Conservation (phyloP, 2,329 filamentous ascomycete species). For the Alternaria sp. region DNA sequence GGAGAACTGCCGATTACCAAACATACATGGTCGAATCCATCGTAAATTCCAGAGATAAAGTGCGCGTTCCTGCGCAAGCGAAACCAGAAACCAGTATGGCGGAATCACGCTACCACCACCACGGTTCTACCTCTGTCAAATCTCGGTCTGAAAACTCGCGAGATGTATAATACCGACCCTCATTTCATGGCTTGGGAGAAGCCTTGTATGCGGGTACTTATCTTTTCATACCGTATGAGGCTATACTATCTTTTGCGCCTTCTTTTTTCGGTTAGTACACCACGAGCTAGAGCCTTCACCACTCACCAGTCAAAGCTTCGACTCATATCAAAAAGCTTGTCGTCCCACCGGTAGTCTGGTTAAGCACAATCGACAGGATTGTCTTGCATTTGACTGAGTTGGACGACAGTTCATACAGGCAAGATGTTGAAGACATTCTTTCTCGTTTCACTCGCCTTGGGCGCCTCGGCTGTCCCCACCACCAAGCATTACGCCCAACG, state of each 20-base stretch:
- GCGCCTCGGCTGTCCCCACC: slow-evolving; percentile 9
- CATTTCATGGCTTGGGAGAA: background rate
- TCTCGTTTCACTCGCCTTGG: slow-evolving; percentile 4
- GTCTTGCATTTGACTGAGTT: background rate
- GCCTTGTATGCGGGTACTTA: background rate
- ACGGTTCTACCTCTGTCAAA: background rate
- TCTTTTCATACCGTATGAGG: background rate
- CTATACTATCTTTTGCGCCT: slow-evolving; percentile 1
- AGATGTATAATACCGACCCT: background rate
- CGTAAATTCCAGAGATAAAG: background rate
- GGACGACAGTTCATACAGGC: background rate
- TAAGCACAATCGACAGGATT: background rate
- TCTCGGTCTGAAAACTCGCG: background rate
- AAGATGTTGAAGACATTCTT: slow-evolving; percentile 11
- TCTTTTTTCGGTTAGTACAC: slow-evolving; percentile 7
- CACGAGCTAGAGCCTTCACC: slow-evolving; percentile 1
- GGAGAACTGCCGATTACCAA: background rate
- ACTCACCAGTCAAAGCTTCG: slow-evolving; percentile 6
- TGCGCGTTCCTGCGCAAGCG: background rate
- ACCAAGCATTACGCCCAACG: background rate
- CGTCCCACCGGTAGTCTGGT: background rate
- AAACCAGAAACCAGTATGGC: slow-evolving; percentile 1
- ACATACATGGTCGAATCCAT: background rate
- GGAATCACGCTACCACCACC: background rate
- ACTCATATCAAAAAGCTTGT: slow-evolving; percentile 8